Conservation (phyloP, 345 rosid species). For the Brassica incana region DNA sequence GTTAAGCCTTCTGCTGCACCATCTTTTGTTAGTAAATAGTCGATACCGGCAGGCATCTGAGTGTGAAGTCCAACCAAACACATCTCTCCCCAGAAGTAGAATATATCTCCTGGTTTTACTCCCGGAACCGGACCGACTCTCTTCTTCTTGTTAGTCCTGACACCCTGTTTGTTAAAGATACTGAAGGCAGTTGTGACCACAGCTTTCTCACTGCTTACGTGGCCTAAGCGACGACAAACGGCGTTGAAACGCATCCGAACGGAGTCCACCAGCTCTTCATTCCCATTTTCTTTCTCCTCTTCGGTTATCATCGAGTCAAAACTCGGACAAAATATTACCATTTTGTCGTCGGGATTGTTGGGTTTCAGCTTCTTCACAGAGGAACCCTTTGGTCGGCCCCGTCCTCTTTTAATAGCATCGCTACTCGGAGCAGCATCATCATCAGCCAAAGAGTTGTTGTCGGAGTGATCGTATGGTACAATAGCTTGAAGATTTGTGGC, state of each 20-base stretch:
- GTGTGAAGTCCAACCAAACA: neutral
- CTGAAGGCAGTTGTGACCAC: neutral
- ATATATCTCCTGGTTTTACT: neutral
- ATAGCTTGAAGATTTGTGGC: neutral
- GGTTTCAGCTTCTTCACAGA: neutral
- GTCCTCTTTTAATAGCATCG: slow-evolving; percentile 4
- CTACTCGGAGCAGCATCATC: neutral
- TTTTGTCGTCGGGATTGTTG: neutral
- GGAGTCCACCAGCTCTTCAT: neutral
- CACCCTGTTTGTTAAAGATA: neutral
- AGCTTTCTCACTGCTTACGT: neutral
- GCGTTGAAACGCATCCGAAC: neutral
- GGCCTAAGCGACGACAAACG: neutral
- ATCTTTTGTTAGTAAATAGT: neutral
- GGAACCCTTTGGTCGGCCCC: slow-evolving; percentile 18
- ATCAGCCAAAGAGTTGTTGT: neutral
- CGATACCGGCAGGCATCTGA: neutral
- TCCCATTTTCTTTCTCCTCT: neutral
- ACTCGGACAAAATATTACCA: neutral
- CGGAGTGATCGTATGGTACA: neutral
- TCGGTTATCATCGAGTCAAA: neutral
- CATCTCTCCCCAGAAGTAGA: neutral
- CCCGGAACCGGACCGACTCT: neutral
- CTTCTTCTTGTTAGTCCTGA: neutral
- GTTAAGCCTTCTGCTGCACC: neutral